Conservation (phyloP, 257 asterid species). For the Ilex aquifolium region DNA sequence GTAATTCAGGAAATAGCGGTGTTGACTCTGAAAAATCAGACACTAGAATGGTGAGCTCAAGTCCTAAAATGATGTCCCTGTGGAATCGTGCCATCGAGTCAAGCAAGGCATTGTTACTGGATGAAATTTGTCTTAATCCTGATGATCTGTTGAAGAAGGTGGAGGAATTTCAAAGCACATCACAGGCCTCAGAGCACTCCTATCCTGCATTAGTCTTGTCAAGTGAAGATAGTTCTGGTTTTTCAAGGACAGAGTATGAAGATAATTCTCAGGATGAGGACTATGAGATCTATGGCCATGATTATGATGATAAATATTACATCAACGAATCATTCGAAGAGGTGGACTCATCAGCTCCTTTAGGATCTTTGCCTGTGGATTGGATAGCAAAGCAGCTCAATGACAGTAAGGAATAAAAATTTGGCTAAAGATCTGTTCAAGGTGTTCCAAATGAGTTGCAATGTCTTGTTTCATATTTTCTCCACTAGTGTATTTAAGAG, state of each 20-base stretch:
- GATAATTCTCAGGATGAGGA: conserved; percentile 13
- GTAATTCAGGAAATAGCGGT: conserved; percentile 13
- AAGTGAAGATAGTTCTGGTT: conserved; percentile 7
- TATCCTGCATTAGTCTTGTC: conserved; percentile 58
- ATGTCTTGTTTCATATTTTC: no score
- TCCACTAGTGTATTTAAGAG: no score
- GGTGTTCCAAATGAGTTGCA: no score
- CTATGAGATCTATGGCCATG: conserved; percentile 21
- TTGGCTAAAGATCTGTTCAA: no score
- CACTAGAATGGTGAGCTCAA: conserved; percentile 25
- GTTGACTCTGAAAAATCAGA: conserved; percentile 16
- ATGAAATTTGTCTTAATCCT: conserved; percentile 47
- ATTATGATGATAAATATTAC: conserved; percentile 18
- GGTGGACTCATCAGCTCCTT: conserved; percentile 36
- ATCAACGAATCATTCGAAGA: conserved; percentile 42
- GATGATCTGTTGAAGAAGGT: conserved; percentile 70
- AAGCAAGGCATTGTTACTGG: conserved; percentile 69
- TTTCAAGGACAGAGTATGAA: conserved; percentile 7
- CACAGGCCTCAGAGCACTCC: conserved; percentile 69
- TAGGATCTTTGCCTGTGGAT: conserved; percentile 80
- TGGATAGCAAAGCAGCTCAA: conserved; percentile 35
- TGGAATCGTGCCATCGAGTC: conserved; percentile 69
- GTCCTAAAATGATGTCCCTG: conserved; percentile 74
- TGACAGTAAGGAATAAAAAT: conserved; percentile 30
- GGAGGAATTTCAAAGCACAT: conserved; percentile 60